Conservation (phyloP, 805 yeast species). For the Ogataea pini region DNA sequence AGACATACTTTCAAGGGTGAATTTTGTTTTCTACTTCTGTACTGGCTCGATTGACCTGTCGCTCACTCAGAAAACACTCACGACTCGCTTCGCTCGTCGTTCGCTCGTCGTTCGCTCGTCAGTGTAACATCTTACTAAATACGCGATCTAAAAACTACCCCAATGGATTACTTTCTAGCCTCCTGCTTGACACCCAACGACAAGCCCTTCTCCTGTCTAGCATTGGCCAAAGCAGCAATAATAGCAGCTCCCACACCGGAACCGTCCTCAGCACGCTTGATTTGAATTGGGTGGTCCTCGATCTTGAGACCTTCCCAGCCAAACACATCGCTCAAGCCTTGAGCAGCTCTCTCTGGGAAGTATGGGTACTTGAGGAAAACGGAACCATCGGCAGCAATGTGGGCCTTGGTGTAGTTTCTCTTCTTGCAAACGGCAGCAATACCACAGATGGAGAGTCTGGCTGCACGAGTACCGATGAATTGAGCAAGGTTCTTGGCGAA, state of each 20-base stretch:
- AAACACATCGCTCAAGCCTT: conserved; percentile 87
- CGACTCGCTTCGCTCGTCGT: neutral
- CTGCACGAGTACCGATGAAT: conserved; percentile 89
- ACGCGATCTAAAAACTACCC: too few species aligned
- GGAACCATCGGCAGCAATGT: conserved; percentile 98
- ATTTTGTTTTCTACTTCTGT: too few species aligned
- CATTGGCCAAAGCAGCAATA: conserved; percentile 91
- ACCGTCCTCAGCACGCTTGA: conserved; percentile 96
- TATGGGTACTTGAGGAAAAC: conserved; percentile 93
- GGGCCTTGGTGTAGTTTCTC: conserved; percentile 75
- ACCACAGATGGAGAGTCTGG: conserved; percentile 94
- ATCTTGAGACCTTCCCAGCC: conserved; percentile 59
- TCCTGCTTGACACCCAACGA: conserved; percentile 54
- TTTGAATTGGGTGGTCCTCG: conserved; percentile 73
- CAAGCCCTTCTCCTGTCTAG: conserved; percentile 69
- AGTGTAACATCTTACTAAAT: too few species aligned
- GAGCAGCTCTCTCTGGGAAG: conserved; percentile 91
- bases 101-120: too few species aligned
- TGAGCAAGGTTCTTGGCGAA: conserved; percentile 81
- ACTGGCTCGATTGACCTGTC: too few species aligned
- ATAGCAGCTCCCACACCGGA: conserved; percentile 98
- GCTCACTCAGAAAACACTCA: too few species aligned
- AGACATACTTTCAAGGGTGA: too few species aligned
- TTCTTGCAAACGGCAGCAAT: conserved; percentile 93
- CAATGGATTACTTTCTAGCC: too few species aligned